Evolutionary conservation across 2,329 filamentous ascomycete genomes (phyloP).

Genomic region (Diaporthe sp.): DNA sequence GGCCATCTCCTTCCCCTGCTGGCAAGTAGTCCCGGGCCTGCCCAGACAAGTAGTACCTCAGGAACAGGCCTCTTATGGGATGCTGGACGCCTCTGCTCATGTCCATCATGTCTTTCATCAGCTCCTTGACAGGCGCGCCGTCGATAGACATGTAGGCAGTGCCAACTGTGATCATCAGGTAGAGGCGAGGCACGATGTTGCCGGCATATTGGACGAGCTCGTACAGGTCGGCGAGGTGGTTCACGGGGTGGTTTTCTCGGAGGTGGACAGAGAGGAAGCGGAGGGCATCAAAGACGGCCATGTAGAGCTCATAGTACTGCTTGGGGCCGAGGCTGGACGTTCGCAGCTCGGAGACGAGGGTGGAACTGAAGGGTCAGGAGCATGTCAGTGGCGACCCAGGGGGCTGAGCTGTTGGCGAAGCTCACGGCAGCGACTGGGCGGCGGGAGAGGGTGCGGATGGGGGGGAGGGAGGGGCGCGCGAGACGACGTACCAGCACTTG

Average conservation of each 20-base stretch:
- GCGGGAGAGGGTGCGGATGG: conserved; percentile 7
- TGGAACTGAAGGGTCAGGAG: conserved; percentile 73
- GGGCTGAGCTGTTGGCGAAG: background rate
- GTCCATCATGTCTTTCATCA: conserved; percentile 99
- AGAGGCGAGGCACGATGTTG: conserved; percentile 95
- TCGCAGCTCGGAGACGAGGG: conserved; percentile 96
- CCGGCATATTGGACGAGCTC: conserved; percentile 98
- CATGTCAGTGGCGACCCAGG: conserved; percentile 1
- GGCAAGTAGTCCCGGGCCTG: conserved; percentile 93
- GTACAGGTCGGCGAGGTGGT: conserved; percentile 97
- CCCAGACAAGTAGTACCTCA: conserved; percentile 95
- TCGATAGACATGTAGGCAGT: conserved; percentile 99
- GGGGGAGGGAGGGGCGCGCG: background rate
- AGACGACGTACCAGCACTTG: conserved; percentile 89
- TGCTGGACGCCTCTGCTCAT: conserved; percentile 99
- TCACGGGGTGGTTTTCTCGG: conserved; percentile 95
- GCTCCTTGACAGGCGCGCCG: conserved; percentile 98
- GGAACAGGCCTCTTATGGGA: conserved; percentile 91
- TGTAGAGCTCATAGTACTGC: conserved; percentile 99
- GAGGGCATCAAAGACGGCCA: conserved; percentile 97
- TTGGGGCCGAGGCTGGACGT: conserved; percentile 98
- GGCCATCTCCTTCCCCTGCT: conserved; percentile 83
- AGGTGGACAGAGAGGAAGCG: conserved; percentile 97
- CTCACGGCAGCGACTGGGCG: conserved; percentile 23
- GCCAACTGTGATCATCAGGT: conserved; percentile 99